These are phyloP conservation scores for Podaxis sp. DNA, from an alignment of 768 basidiomycete species.

Conservation along the genomic window DNA sequence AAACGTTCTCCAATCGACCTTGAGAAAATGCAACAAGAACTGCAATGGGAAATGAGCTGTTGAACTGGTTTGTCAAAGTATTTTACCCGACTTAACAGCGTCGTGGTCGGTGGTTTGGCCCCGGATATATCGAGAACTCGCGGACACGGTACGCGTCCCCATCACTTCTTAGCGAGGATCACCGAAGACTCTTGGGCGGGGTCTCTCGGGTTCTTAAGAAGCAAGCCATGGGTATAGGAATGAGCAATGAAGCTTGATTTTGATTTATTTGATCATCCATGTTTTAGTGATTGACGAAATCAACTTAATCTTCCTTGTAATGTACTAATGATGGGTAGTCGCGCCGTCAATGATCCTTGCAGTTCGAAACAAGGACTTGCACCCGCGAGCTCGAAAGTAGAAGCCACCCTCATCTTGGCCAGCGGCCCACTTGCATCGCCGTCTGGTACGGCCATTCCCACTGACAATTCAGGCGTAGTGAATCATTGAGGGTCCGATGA, in stretches of 20 bases:
- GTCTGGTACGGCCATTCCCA: neutral
- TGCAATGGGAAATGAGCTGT: neutral
- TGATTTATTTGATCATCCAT: slow-evolving; percentile 2
- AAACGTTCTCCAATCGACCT: neutral
- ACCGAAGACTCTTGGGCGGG: slow-evolving; percentile 2
- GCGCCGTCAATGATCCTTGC: neutral
- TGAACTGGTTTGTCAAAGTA: slow-evolving; percentile 10
- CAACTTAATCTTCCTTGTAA: neutral
- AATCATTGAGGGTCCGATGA: neutral
- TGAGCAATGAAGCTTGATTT: neutral
- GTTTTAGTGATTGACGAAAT: neutral
- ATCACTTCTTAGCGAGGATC: slow-evolving; percentile 14
- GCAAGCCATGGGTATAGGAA: neutral
- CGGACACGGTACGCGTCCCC: neutral
- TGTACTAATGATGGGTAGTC: neutral
- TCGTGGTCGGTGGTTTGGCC: neutral
- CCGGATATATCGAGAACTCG: slow-evolving; percentile 1
- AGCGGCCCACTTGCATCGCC: slow-evolving; percentile 1
- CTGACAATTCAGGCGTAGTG: neutral
- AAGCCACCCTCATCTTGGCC: neutral
- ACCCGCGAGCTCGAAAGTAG: neutral
- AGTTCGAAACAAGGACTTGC: slow-evolving; percentile 2
- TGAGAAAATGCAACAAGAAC: neutral
- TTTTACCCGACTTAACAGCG: slow-evolving; percentile 3
- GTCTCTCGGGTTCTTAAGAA: slow-evolving; percentile 3